Percentiles rank a stretch among this genome's conserved stretches.
These are phyloP conservation scores for Schizophyllum commune DNA, from an alignment of 1,284 basidiomycete genomes.

Conservation along the genomic window DNA sequence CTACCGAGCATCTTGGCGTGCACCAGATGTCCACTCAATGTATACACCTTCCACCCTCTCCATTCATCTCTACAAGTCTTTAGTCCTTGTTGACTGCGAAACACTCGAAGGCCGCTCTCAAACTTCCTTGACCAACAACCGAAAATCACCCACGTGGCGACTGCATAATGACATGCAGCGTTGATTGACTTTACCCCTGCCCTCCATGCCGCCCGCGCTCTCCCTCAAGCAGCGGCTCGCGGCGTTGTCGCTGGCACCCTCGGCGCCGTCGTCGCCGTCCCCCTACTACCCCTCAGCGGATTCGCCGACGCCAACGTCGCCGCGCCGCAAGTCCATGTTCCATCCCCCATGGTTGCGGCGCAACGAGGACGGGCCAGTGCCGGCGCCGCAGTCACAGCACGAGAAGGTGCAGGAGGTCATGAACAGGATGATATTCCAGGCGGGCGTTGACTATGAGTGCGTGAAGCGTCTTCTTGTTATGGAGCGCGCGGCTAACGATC, in stretches of 20 bases:
- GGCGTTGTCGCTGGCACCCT: constrained; percentile 43
- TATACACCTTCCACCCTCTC: too few species aligned
- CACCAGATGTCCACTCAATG: too few species aligned
- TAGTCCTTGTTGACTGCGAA: too few species aligned
- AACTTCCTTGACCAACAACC: not conserved
- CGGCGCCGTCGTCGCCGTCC: constrained; percentile 31
- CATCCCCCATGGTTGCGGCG: constrained; percentile 4
- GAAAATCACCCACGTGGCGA: not conserved
- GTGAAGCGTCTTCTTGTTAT: constrained; percentile 23
- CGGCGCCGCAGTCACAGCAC: constrained; percentile 22
- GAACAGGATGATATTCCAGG: constrained; percentile 72
- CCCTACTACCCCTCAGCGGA: constrained; percentile 14
- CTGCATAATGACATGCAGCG: not conserved
- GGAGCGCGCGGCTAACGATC: constrained; percentile 5
- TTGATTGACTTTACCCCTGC: not conserved
- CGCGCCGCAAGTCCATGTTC: constrained; percentile 7
- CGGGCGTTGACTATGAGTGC: constrained; percentile 84
- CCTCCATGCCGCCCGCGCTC: constrained; percentile 9
- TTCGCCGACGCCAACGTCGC: constrained; percentile 8
- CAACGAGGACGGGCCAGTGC: constrained; percentile 7
- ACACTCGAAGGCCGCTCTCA: too few species aligned
- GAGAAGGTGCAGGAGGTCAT: constrained; percentile 59
- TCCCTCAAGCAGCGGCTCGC: constrained; percentile 55
- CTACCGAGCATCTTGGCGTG: too few species aligned
- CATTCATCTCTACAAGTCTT: too few species aligned